Percentiles rank a stretch among this genome's conserved stretches.
These are phyloP conservation scores for Suillus subluteus DNA, from an alignment of 768 basidiomycete species.

Conservation along the genomic window DNA sequence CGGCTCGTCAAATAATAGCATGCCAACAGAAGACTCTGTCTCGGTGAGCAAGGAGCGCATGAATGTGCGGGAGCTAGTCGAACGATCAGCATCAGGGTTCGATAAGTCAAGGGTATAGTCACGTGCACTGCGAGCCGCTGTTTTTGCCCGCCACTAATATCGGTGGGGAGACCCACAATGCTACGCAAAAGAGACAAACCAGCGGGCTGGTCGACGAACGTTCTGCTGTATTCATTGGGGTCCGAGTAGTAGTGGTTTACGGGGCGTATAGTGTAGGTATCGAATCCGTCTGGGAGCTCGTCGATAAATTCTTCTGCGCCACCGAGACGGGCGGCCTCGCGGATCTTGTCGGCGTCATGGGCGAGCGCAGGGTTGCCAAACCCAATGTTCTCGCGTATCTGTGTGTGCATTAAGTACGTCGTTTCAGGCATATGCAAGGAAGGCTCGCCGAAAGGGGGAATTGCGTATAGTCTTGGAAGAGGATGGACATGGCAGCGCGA, in stretches of 20 bases:
- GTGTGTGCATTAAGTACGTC: background rate
- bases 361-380: constrained; percentile 66
- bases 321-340: constrained; percentile 68
- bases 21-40: constrained; percentile 48
- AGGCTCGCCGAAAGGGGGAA: constrained; percentile 23
- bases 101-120: no score
- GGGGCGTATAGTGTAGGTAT: no score
- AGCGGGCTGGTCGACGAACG: constrained; percentile 61
- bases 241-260: constrained; percentile 53
- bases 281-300: constrained; percentile 65
- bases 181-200: constrained; percentile 50
- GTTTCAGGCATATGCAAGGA: background rate
- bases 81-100: no score
- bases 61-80: constrained; percentile 62
- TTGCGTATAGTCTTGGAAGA: no score
- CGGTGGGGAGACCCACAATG: constrained; percentile 44
- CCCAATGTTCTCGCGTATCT: constrained; percentile 81
- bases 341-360: constrained; percentile 56
- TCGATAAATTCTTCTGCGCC: constrained; percentile 70
- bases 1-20: constrained; percentile 73
- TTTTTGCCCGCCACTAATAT: no score
- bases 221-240: no score
- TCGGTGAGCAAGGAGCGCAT: constrained; percentile 61
- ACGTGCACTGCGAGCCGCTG: constrained; percentile 42
- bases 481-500: no score